Evolutionary conservation across 257 asterid species (phyloP).

Genomic region (Sherardia arvensis): DNA sequence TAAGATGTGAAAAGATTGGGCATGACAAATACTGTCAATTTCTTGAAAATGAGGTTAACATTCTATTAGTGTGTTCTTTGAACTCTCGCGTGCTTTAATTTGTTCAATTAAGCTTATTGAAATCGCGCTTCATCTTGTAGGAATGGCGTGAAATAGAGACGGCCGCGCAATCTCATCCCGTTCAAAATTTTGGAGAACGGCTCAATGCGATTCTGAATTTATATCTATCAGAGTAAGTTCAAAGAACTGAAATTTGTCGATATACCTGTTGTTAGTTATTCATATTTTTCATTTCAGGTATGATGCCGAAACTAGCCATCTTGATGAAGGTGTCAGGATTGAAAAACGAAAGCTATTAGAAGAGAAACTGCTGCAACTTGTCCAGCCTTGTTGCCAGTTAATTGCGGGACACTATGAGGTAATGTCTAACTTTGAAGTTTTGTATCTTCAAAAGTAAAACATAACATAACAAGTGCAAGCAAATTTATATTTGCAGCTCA

Average conservation of each 20-base stretch:
- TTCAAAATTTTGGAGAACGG: constrained; percentile 76
- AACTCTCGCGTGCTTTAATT: too few species aligned
- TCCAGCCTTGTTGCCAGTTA: constrained; percentile 83
- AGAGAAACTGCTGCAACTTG: constrained; percentile 91
- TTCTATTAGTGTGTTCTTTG: too few species aligned
- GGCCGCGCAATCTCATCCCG: constrained; percentile 60
- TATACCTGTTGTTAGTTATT: too few species aligned
- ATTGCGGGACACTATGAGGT: constrained; percentile 99
- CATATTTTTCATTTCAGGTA: constrained; percentile 38
- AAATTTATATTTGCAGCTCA: constrained; percentile 49
- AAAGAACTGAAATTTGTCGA: too few species aligned
- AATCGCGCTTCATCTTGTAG: too few species aligned
- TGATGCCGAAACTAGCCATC: constrained; percentile 79
- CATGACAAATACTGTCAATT: constrained; percentile 70
- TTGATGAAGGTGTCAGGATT: constrained; percentile 84
- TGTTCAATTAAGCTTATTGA: too few species aligned
- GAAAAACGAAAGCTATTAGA: constrained; percentile 78
- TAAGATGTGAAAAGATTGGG: constrained; percentile 91
- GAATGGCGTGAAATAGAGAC: constrained; percentile 75
- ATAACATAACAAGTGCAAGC: constrained; percentile 9
- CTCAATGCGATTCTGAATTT: constrained; percentile 53
- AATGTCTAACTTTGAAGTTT: too few species aligned
- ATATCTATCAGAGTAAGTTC: constrained; percentile 80
- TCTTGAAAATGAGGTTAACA: constrained; percentile 58
- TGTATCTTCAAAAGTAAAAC: too few species aligned